phyloP scores from a whole-genome alignment of 345 rosid genomes.

The Erodium maritimum region DNA sequence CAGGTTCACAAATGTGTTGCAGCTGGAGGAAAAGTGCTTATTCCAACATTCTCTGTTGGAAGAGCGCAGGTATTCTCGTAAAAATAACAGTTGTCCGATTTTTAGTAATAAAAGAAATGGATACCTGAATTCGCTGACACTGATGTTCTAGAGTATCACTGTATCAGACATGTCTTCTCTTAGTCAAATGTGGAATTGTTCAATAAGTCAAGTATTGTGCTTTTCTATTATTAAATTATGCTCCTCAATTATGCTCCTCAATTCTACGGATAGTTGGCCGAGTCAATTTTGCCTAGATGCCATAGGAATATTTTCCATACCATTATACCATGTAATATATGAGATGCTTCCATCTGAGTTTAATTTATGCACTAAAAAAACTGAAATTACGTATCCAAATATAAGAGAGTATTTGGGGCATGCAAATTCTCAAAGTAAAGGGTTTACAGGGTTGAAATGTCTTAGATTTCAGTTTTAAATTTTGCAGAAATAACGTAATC shows the following conservation, averaged over 20 bases:
- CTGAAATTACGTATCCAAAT: too few relatives aligned
- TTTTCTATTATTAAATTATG: not conserved
- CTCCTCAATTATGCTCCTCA: not conserved
- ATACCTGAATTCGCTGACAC: not conserved
- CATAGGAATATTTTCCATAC: too few relatives aligned
- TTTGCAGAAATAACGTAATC: not conserved
- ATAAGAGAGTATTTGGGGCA: too few relatives aligned
- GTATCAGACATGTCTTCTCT: not conserved
- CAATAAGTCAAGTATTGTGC: not conserved
- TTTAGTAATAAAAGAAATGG: not conserved
- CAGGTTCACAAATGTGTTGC: constrained; percentile 90
- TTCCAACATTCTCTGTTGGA: constrained; percentile 96
- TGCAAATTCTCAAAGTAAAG: too few relatives aligned
- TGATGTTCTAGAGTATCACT: constrained; percentile 3
- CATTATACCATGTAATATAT: too few relatives aligned
- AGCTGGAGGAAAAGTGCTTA: constrained; percentile 89
- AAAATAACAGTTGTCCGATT: not conserved
- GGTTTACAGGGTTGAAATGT: not conserved
- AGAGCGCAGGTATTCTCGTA: constrained; percentile 71
- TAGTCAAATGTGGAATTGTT: not conserved
- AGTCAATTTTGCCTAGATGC: too few relatives aligned
- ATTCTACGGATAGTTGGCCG: too few relatives aligned
- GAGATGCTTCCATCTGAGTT: too few relatives aligned
- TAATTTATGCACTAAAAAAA: too few relatives aligned
- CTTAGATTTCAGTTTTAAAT: not conserved